Conservation (phyloP, 495 filamentous ascomycete genomes). For the Mytilinidion resinicola region DNA sequence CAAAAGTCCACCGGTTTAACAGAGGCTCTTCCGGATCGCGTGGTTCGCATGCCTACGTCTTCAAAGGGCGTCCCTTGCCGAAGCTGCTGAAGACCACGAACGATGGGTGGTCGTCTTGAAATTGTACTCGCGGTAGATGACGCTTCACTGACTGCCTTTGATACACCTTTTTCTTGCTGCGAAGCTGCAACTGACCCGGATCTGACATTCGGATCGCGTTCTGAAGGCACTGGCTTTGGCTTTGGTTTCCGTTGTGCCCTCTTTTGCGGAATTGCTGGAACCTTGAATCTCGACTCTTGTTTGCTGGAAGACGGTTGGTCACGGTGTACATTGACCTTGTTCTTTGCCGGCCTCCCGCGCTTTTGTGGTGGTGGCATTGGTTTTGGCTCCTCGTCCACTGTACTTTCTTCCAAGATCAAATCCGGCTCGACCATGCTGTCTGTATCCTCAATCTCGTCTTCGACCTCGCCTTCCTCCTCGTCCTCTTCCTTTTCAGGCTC, state of each 20-base stretch:
- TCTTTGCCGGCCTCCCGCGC: background rate
- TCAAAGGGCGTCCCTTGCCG: slow-evolving; percentile 60
- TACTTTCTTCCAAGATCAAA: background rate
- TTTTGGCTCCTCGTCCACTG: background rate
- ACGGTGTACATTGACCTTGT: background rate
- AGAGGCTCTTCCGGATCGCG: slow-evolving; percentile 51
- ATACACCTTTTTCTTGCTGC: background rate
- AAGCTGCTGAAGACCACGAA: slow-evolving; percentile 60
- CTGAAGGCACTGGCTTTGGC: slow-evolving; percentile 16
- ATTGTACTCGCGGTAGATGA: slow-evolving; percentile 1
- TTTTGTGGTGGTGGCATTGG: background rate
- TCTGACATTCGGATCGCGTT: slow-evolving; percentile 13
- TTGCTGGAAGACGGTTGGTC: background rate
- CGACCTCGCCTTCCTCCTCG: background rate
- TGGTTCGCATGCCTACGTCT: slow-evolving; percentile 42
- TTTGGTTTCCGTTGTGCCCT: slow-evolving; percentile 18
- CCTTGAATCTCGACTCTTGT: slow-evolving; percentile 10
- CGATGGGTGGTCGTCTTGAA: slow-evolving; percentile 48
- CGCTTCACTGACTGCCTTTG: slow-evolving; percentile 1
- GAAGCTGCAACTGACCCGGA: background rate
- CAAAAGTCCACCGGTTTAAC: slow-evolving; percentile 80
- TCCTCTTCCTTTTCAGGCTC: background rate
- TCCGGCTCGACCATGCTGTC: background rate
- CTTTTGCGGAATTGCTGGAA: slow-evolving; percentile 2
- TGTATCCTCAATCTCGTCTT: background rate